These are phyloP conservation scores for Aspergillus alliaceus DNA, from an alignment of 2,329 filamentous ascomycete species.

Conservation along the genomic window DNA sequence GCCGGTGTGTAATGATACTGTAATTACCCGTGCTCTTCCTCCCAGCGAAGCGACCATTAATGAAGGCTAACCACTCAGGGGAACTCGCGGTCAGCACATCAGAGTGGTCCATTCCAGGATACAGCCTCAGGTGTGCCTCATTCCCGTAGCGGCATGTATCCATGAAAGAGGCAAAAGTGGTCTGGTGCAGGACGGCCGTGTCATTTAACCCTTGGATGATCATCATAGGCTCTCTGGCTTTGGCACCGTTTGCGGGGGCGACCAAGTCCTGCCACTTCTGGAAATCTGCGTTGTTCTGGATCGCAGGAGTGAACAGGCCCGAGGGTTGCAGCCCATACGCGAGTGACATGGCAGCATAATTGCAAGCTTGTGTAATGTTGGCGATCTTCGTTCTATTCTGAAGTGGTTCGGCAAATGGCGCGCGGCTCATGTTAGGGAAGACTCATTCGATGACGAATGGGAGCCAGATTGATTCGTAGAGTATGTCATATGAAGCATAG, in stretches of 20 bases:
- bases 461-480: background rate
- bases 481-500: background rate
- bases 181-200: background rate
- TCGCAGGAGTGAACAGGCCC: background rate
- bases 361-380: background rate
- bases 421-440: background rate
- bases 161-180: background rate
- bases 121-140: conserved; percentile 2
- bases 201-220: conserved; percentile 4
- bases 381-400: background rate
- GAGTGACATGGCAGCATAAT: conserved; percentile 1
- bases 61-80: conserved; percentile 1
- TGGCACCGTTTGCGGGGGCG: conserved; percentile 2
- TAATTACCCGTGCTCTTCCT: background rate
- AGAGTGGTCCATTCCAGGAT: conserved; percentile 1
- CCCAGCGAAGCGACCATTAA: background rate
- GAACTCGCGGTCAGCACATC: conserved; percentile 1
- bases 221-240: background rate
- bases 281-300: background rate
- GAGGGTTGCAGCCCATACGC: background rate
- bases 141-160: conserved; percentile 2
- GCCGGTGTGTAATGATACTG: background rate
- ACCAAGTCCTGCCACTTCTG: conserved; percentile 2
- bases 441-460: background rate
- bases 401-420: background rate